These are phyloP conservation scores for Citrullus mucosospermus DNA, from an alignment of 306 rosid species.

Conservation along the genomic window DNA sequence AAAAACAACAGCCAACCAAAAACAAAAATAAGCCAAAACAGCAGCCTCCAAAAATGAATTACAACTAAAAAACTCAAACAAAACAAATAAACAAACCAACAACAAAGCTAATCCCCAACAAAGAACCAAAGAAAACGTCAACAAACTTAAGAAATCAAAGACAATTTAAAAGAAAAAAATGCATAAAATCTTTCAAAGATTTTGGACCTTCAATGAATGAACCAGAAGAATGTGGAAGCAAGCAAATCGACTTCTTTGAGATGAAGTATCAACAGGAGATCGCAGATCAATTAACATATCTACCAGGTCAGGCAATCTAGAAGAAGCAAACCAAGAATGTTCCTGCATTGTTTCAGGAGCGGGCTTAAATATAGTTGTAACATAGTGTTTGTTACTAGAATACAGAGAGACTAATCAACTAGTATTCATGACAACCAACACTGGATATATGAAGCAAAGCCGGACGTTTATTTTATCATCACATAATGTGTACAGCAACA, in stretches of 20 bases:
- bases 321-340: conserved; percentile 41
- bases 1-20: too few species aligned
- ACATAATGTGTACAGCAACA: not conserved
- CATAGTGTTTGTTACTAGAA: not conserved
- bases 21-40: too few species aligned
- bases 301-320: conserved; percentile 41
- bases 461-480: not conserved
- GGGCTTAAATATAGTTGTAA: not conserved
- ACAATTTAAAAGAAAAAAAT: not conserved
- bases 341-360: conserved; percentile 42
- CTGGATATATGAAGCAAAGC: not conserved
- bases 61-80: too few species aligned
- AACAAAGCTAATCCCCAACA: too few species aligned
- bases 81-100: too few species aligned
- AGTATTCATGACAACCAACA: not conserved
- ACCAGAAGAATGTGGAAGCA: conserved; percentile 54
- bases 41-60: too few species aligned
- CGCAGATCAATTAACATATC: conserved; percentile 48
- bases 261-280: conserved; percentile 36
- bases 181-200: not conserved
- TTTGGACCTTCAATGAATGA: conserved; percentile 53
- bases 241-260: conserved; percentile 57
- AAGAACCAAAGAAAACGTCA: too few species aligned
- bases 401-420: not conserved
- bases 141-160: not conserved